Evolutionary conservation across 2,329 filamentous ascomycete species (phyloP).

Genomic region (Pseudomassariella vexata): DNA sequence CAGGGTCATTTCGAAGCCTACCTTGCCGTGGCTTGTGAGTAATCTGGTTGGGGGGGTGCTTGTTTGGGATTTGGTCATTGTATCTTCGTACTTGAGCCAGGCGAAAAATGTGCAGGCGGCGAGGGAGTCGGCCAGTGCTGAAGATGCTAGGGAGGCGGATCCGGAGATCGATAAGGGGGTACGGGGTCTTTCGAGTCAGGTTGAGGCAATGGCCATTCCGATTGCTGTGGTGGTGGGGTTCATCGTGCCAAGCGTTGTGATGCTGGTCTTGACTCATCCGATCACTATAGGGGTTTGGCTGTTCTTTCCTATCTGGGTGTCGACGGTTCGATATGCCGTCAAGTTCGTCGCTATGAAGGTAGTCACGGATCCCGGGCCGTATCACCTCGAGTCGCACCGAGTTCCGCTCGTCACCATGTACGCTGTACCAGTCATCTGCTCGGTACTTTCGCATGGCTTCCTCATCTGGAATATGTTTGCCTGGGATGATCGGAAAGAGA

Average conservation of each 20-base stretch:
- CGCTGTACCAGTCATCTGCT: slow-evolving; percentile 36
- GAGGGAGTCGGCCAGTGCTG: slow-evolving; percentile 10
- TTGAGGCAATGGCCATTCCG: slow-evolving; percentile 54
- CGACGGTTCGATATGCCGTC: slow-evolving; percentile 32
- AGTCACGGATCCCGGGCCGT: slow-evolving; percentile 18
- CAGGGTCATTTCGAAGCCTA: slow-evolving; percentile 27
- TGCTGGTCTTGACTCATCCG: slow-evolving; percentile 36
- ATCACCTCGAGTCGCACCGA: slow-evolving; percentile 38
- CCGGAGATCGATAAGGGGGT: slow-evolving; percentile 22
- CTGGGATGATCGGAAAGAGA: slow-evolving; percentile 40
- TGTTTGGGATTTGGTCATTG: slow-evolving; percentile 45
- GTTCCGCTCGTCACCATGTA: slow-evolving; percentile 36
- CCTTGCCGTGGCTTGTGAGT: slow-evolving; percentile 38
- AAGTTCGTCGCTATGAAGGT: slow-evolving; percentile 16
- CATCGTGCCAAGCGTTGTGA: slow-evolving; percentile 37
- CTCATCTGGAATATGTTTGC: slow-evolving; percentile 32
- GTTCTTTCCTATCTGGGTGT: slow-evolving; percentile 45
- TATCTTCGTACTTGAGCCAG: slow-evolving; percentile 42
- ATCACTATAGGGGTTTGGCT: slow-evolving; percentile 39
- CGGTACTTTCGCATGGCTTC: slow-evolving; percentile 35
- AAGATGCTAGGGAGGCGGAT: slow-evolving; percentile 17
- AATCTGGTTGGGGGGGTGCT: slow-evolving; percentile 43
- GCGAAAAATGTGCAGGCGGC: slow-evolving; percentile 29
- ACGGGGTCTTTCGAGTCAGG: slow-evolving; percentile 32
- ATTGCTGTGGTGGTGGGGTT: slow-evolving; percentile 41